Percentiles rank a stretch among this genome's conserved stretches.
These are phyloP conservation scores for Mucor racemosus DNA, from an alignment of 371 early-diverging fungal genomes.

Conservation along the genomic window DNA sequence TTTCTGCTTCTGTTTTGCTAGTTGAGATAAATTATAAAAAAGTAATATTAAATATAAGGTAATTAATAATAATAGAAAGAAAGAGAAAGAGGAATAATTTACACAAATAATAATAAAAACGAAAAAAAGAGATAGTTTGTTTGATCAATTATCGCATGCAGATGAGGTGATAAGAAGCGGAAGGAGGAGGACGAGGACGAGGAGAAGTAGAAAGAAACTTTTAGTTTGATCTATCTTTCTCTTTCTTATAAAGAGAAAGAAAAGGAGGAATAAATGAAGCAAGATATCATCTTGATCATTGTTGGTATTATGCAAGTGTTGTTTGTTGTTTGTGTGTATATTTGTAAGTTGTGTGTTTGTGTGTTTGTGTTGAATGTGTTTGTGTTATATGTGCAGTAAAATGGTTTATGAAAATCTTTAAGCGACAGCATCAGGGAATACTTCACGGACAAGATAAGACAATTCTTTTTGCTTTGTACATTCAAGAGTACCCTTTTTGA, in stretches of 20 bases:
- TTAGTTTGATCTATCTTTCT: conserved; percentile 4
- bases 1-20: neutral
- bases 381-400: conserved; percentile 4
- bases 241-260: neutral
- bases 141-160: neutral
- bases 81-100: neutral
- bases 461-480: conserved; percentile 49
- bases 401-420: conserved; percentile 5
- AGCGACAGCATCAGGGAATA: conserved; percentile 39
- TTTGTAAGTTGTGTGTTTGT: conserved; percentile 3
- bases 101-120: neutral
- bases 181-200: too few relatives aligned
- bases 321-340: neutral
- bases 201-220: neutral
- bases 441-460: conserved; percentile 46
- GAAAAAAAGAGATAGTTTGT: neutral
- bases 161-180: conserved; percentile 1
- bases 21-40: neutral
- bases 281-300: neutral
- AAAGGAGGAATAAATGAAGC: neutral
- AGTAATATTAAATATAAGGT: neutral
- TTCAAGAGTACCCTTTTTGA: conserved; percentile 33
- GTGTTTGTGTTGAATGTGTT: neutral
- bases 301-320: conserved; percentile 8
- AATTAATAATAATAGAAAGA: conserved; percentile 10